Evolutionary conservation across 2,329 filamentous ascomycete species (phyloP), one percentile per base, ranked within the genome.

Genomic region (Davidsoniella neocaledoniae): DNA sequence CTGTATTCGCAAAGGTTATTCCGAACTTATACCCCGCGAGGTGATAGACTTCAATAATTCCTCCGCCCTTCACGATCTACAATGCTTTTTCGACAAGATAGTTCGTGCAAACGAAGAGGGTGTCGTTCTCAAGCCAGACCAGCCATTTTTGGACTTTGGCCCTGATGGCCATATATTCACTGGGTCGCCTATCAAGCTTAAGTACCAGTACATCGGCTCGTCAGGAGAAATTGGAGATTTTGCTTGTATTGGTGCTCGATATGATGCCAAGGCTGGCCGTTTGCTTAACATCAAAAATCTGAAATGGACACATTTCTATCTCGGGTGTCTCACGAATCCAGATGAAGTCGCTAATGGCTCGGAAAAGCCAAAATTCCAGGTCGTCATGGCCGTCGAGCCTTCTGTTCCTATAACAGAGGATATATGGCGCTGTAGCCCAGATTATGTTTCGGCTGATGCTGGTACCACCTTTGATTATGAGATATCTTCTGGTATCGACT

Each of bases 181-280:
- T 19, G 67, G 67, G 12, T 69, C 66, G 51, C 82, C 78, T 60
- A 84, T 94, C 58, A 94, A 94, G 63, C 63, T 94, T 40, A 94
- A 94, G 63, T 86, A 86, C 58, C 85, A 91, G 58, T 94, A 93
- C 57, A 65, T 94, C 37, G 70, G 73, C 23, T 77, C 77, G 2
- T 76, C 90, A 59, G 86, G 86, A 1, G 87, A 93, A 53, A 77
- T 86, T 26, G 83, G 83, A 8, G 88, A 94, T 61, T 84, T 94
- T 59, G 80, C 83, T 2, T 71, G 90, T 1, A 67, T 94, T 2
- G 87, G 85, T 0, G 87, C 77, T 5, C 76, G 77, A 16, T 87
- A 82, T 56, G 75, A 86, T 55, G 66, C 81, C 2, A 66, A 70
- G 46, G 74, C 77, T 54, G 82, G 80, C 6, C 70, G 68, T 43